Percentiles rank a stretch among this genome's conserved stretches.
These are phyloP conservation scores for Fusarium nodosum DNA, from an alignment of 2,329 filamentous ascomycete species.

Conservation along the genomic window DNA sequence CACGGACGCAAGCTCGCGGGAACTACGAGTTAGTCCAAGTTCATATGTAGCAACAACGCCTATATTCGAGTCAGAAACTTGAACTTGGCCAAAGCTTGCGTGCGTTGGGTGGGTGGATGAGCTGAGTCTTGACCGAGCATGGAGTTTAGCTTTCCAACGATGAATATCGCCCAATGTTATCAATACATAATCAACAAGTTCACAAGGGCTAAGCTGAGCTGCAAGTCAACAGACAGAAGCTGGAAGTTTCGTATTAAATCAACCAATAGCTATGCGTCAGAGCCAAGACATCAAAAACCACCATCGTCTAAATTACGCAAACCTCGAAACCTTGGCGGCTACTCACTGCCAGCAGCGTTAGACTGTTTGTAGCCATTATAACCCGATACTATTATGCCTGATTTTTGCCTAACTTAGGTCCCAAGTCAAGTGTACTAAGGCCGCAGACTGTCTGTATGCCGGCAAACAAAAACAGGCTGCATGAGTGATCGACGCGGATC, in stretches of 20 bases:
- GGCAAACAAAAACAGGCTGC: constrained; percentile 24
- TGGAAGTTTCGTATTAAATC: not conserved
- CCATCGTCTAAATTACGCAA: constrained; percentile 1
- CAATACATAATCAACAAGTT: not conserved
- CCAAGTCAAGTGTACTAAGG: not conserved
- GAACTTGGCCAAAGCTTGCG: constrained; percentile 10
- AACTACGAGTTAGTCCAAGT: constrained; percentile 33
- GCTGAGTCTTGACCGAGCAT: constrained; percentile 9
- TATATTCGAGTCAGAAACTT: constrained; percentile 6
- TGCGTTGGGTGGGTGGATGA: not conserved
- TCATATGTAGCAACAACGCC: not conserved
- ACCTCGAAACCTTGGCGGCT: constrained; percentile 5
- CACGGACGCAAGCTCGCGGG: constrained; percentile 24
- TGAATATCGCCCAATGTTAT: not conserved
- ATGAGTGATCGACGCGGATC: constrained; percentile 43
- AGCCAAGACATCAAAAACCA: constrained; percentile 11
- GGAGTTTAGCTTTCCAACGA: not conserved
- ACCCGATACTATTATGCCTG: not conserved
- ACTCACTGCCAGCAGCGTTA: not conserved
- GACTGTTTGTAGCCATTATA: not conserved
- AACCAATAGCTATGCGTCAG: not conserved
- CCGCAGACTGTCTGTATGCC: not conserved
- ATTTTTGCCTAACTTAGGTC: not conserved
- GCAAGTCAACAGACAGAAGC: constrained; percentile 4
- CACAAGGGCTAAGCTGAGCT: not conserved